A percentile compares a stretch with the other conserved stretches of the same genome.
Conservation (phyloP, 2,329 filamentous ascomycete species). For the Epichloe scottii region DNA sequence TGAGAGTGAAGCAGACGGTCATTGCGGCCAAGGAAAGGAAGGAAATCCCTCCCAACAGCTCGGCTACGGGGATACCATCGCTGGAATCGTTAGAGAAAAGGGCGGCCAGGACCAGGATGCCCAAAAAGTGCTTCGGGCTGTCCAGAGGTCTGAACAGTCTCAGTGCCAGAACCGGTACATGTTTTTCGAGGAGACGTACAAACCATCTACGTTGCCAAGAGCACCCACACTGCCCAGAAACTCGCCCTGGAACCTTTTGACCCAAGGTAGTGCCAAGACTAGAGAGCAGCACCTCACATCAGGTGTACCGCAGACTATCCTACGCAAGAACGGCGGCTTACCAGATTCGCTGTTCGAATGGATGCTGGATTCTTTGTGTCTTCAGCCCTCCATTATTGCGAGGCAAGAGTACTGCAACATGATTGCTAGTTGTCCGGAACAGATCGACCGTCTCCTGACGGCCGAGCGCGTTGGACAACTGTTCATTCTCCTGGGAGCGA, state of each 20-base stretch:
- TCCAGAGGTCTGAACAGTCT: conserved; percentile 35
- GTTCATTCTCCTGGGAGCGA: conserved; percentile 46
- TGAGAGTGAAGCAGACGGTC: conserved; percentile 26
- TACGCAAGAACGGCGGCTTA: conserved; percentile 23
- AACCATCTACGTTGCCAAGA: conserved; percentile 13
- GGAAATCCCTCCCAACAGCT: background rate
- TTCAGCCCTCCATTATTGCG: conserved; percentile 41
- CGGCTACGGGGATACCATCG: conserved; percentile 10
- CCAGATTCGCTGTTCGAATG: conserved; percentile 55
- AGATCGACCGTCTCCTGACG: conserved; percentile 32
- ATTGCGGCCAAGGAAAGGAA: conserved; percentile 10
- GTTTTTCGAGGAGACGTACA: conserved; percentile 33
- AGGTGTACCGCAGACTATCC: conserved; percentile 45
- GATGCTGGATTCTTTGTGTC: conserved; percentile 48
- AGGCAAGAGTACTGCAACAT: conserved; percentile 49
- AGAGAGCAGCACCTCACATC: conserved; percentile 49
- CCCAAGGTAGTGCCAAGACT: conserved; percentile 27
- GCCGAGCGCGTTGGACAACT: conserved; percentile 34
- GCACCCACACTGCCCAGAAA: conserved; percentile 20
- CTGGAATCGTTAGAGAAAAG: conserved; percentile 22
- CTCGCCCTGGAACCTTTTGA: conserved; percentile 35
- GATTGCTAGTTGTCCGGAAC: conserved; percentile 30
- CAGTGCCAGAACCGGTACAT: conserved; percentile 28
- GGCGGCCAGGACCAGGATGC: conserved; percentile 32
- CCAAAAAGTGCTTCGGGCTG: conserved; percentile 32